phyloP scores from a whole-genome alignment of 306 rosid species.

The Amphicarpaea edgeworthii region DNA sequence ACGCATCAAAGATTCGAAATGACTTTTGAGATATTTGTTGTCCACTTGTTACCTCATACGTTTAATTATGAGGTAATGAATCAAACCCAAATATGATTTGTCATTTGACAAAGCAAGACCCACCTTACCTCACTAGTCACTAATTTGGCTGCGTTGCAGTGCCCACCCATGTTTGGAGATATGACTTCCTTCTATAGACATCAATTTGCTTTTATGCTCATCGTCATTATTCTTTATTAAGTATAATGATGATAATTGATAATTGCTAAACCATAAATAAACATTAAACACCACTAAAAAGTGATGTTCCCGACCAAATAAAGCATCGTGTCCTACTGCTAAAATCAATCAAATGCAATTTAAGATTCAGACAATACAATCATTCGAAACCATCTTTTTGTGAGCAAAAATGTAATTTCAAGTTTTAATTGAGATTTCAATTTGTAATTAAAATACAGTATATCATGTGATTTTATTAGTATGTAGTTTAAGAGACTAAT shows the following conservation, averaged over 20 bases:
- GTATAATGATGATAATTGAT: background rate
- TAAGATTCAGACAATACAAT: conserved; percentile 6
- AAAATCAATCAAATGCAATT: background rate
- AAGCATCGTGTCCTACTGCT: background rate
- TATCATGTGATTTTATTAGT: background rate
- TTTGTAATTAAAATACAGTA: background rate
- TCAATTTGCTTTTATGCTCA: background rate
- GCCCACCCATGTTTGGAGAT: background rate
- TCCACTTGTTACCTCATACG: background rate
- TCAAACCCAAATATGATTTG: conserved; percentile 1
- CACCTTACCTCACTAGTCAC: background rate
- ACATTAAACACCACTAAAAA: background rate
- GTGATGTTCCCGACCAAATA: background rate
- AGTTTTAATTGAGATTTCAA: no score
- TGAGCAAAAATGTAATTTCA: background rate
- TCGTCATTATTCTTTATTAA: background rate
- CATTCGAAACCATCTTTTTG: background rate
- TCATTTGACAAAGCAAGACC: background rate
- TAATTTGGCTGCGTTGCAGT: background rate
- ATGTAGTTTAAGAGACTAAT: background rate
- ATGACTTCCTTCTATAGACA: background rate
- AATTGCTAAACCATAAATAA: background rate
- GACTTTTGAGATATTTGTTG: conserved; percentile 5
- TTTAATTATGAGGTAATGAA: background rate
- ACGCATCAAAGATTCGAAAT: background rate